Conservation (phyloP, 179 eudicot genomes). For the Drosera spatulata region DNA sequence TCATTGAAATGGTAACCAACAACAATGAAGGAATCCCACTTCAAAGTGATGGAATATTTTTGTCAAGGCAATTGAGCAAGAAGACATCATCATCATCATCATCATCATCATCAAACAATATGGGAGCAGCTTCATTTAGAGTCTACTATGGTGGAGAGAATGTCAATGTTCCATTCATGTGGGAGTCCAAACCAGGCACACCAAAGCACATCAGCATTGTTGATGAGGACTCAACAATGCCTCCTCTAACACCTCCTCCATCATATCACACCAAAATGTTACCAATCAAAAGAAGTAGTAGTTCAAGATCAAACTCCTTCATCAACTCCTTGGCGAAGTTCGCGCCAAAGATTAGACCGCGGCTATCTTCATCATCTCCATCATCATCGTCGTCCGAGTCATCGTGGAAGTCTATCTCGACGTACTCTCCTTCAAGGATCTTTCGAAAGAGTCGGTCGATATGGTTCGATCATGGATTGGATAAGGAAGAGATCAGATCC, state of each 20-base stretch:
- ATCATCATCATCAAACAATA: background rate
- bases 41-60: conserved; percentile 14
- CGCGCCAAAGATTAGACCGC: background rate
- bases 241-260: conserved; percentile 14
- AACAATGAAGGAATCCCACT: background rate
- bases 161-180: conserved; percentile 19
- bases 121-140: conserved; percentile 13
- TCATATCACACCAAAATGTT: conserved; percentile 1
- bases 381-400: background rate
- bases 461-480: background rate
- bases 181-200: conserved; percentile 35
- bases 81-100: background rate
- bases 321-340: background rate
- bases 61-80: conserved; percentile 8
- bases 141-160: conserved; percentile 17
- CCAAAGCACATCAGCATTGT: conserved; percentile 13
- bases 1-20: background rate
- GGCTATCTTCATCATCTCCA: background rate
- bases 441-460: background rate
- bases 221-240: background rate
- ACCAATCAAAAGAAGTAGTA: background rate
- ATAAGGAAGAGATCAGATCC: background rate
- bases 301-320: background rate
- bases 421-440: background rate
- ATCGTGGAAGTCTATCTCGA: background rate